phyloP scores from a whole-genome alignment of 306 rosid genomes.

The Cucurbita argyrosperma region DNA sequence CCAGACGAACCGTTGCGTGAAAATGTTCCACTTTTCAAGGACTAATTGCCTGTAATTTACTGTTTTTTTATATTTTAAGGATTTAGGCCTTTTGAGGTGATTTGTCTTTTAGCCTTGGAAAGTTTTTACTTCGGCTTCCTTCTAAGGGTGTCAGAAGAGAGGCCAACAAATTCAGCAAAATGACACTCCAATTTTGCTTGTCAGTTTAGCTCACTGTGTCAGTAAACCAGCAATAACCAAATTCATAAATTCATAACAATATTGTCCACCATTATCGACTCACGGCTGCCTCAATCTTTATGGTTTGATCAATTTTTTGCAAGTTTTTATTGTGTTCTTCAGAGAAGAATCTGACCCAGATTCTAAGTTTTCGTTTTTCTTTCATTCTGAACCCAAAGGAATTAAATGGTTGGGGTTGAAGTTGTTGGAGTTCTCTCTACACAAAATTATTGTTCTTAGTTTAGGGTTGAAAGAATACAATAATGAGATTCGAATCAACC shows the following conservation, averaged over 20 bases:
- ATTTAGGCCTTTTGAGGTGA: background rate
- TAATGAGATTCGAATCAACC: no score
- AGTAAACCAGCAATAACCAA: background rate
- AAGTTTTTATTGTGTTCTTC: background rate
- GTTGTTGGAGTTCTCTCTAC: background rate
- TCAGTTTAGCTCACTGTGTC: background rate
- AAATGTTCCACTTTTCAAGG: conserved; percentile 38
- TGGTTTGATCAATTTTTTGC: background rate
- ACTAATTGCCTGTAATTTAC: conserved; percentile 17
- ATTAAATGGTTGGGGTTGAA: background rate
- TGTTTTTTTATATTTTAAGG: conserved; percentile 10
- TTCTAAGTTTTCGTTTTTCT: background rate
- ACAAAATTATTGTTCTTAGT: background rate
- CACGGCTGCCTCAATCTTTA: background rate
- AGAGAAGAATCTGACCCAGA: background rate
- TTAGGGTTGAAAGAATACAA: no score
- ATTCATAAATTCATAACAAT: background rate
- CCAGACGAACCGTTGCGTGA: conserved; percentile 35
- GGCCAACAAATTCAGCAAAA: background rate
- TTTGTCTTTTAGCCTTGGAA: background rate
- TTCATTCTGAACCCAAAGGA: background rate
- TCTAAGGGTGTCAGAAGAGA: background rate
- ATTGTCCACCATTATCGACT: background rate
- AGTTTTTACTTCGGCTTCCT: background rate
- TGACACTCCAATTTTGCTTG: background rate